A percentile compares a stretch with the other conserved stretches of the same genome.
These are phyloP conservation scores for Arachis monticola DNA, from an alignment of 331 rosid species.

Conservation along the genomic window DNA sequence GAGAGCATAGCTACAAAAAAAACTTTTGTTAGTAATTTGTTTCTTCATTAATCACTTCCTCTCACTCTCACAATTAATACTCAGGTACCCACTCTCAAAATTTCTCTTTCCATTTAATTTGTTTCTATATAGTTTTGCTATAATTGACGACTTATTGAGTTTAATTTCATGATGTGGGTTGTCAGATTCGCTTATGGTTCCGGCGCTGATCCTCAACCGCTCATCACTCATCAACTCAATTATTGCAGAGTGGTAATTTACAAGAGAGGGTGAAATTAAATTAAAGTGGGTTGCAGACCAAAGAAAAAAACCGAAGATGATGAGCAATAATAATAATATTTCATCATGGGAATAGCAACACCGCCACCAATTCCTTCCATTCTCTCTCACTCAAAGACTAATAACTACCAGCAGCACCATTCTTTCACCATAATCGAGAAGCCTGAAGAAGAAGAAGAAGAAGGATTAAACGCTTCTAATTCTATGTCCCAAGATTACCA, in stretches of 20 bases:
- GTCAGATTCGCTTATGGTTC: constrained; percentile 38
- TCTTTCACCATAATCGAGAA: constrained; percentile 40
- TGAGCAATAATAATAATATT: constrained; percentile 35
- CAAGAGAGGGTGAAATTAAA: background rate
- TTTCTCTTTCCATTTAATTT: constrained; percentile 5
- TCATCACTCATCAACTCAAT: constrained; percentile 34
- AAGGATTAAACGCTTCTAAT: constrained; percentile 31
- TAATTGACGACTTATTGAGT: constrained; percentile 14
- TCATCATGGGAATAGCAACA: constrained; percentile 75
- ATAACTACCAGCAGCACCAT: constrained; percentile 7
- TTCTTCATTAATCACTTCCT: background rate
- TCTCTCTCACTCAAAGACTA: constrained; percentile 36
- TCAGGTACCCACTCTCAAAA: background rate
- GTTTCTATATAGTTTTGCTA: background rate
- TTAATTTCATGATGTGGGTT: constrained; percentile 38
- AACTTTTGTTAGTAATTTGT: background rate
- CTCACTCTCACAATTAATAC: too few species aligned
- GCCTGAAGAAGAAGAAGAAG: background rate
- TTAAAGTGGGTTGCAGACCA: background rate
- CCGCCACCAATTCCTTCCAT: constrained; percentile 39
- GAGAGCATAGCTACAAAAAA: background rate
- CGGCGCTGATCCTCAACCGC: constrained; percentile 31
- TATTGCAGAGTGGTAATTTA: constrained; percentile 29
- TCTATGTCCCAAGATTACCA: constrained; percentile 97
- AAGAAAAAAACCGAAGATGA: constrained; percentile 9